These are phyloP conservation scores for Plasmodium chabaudi DNA, from an alignment of 169 alveolate species.

Conservation along the genomic window DNA sequence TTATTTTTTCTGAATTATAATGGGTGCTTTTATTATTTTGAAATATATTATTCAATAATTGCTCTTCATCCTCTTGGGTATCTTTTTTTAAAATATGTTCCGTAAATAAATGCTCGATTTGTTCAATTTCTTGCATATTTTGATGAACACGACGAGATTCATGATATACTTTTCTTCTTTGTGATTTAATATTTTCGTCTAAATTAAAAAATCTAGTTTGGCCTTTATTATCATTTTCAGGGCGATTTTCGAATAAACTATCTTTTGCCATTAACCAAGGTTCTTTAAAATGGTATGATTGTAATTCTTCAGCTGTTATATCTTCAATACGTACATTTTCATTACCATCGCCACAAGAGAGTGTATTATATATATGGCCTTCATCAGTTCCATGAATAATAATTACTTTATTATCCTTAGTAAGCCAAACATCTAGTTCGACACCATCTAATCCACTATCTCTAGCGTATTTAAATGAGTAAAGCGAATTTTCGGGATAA, in stretches of 20 bases:
- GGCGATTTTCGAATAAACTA: not conserved
- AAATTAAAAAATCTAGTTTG: constrained; percentile 5
- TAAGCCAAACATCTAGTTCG: constrained; percentile 83
- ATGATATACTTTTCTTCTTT: constrained; percentile 22
- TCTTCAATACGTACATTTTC: constrained; percentile 44
- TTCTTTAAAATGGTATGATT: constrained; percentile 46
- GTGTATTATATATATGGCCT: constrained; percentile 34
- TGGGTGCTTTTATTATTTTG: not conserved
- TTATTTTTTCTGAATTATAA: not conserved
- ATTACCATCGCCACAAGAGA: not conserved
- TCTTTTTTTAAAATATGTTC: not conserved
- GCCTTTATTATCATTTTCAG: not conserved
- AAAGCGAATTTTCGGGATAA: constrained; percentile 82
- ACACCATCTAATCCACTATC: constrained; percentile 80
- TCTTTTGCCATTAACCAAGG: constrained; percentile 54
- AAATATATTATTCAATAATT: not conserved
- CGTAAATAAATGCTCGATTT: constrained; percentile 29
- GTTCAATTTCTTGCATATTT: constrained; percentile 51
- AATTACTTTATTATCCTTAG: constrained; percentile 78
- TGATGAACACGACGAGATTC: constrained; percentile 9
- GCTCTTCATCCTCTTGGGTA: not conserved
- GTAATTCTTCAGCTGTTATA: constrained; percentile 44
- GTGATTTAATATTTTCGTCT: constrained; percentile 11
- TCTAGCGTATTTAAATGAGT: constrained; percentile 77
- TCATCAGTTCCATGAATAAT: constrained; percentile 82